phyloP scores from a whole-genome alignment of 495 filamentous ascomycete species.

The Trichoderma orchidacearum region DNA sequence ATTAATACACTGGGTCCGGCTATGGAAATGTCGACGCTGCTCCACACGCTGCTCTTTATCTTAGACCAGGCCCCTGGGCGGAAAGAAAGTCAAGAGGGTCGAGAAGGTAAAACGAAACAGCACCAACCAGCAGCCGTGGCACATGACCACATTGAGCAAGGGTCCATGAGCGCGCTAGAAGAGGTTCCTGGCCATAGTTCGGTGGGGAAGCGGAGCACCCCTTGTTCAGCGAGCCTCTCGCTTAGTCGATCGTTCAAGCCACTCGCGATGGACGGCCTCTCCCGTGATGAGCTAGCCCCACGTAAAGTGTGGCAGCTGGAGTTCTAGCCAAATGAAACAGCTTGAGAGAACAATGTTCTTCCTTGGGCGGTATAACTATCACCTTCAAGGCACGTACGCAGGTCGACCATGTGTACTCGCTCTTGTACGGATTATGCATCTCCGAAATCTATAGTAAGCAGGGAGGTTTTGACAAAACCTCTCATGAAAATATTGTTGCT shows the following conservation, averaged over 20 bases:
- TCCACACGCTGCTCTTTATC: background rate
- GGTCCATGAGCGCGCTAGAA: background rate
- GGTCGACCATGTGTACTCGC: background rate
- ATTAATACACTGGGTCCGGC: background rate
- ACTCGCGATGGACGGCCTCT: background rate
- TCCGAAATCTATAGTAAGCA: too few species aligned
- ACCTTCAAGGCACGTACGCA: background rate
- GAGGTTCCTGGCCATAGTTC: background rate
- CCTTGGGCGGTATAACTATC: background rate
- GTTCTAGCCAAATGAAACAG: background rate
- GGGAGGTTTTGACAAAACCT: too few species aligned
- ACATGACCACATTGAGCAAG: background rate
- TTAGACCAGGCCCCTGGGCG: background rate
- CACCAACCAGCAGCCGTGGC: background rate
- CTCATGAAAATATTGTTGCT: too few species aligned
- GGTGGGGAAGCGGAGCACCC: background rate
- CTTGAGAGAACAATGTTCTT: too few species aligned
- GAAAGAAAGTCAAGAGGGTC: background rate
- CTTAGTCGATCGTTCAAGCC: background rate
- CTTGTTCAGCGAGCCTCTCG: background rate
- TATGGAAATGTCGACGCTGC: background rate
- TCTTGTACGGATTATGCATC: too few species aligned
- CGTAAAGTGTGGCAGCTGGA: background rate
- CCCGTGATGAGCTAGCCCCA: background rate
- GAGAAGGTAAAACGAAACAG: background rate